Percentiles rank a stretch among this genome's conserved stretches.
These are phyloP conservation scores for Fusarium bulbicola DNA, from an alignment of 2,329 filamentous ascomycete genomes.

Conservation along the genomic window DNA sequence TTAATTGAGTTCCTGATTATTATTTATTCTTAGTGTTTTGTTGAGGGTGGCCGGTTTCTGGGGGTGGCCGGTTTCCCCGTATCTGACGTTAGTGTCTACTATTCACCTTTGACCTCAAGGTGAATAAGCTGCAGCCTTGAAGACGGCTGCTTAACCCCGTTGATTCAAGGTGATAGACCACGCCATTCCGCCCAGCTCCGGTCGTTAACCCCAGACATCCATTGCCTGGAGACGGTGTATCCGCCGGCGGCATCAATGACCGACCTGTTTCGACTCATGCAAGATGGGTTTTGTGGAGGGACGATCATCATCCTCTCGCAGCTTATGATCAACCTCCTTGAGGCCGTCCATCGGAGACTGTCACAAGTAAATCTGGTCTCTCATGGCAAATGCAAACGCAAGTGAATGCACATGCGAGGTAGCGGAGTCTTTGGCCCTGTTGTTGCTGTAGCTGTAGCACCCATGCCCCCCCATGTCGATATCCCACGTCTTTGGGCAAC, in stretches of 20 bases:
- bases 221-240: conserved; percentile 5
- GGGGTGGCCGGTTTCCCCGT: too few species aligned
- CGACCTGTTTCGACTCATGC: conserved; percentile 19
- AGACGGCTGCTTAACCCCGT: conserved; percentile 11
- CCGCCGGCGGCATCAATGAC: conserved; percentile 16
- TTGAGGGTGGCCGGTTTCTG: too few species aligned
- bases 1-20: too few species aligned
- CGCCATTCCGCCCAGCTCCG: conserved; percentile 30
- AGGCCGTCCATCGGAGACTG: conserved; percentile 2
- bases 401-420: conserved; percentile 25
- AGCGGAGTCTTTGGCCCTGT: conserved; percentile 26
- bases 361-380: conserved; percentile 23
- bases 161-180: conserved; percentile 1
- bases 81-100: too few species aligned
- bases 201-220: conserved; percentile 4
- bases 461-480: conserved; percentile 9
- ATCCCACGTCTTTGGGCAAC: conserved; percentile 8
- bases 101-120: not conserved
- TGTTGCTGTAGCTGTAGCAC: not conserved
- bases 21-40: too few species aligned
- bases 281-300: conserved; percentile 12
- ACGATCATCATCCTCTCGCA: not conserved
- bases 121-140: not conserved
- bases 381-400: conserved; percentile 15
- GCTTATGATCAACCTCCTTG: not conserved